Conservation (phyloP, 371 early-diverging fungal species). For the Dichotomocladium elegans region DNA sequence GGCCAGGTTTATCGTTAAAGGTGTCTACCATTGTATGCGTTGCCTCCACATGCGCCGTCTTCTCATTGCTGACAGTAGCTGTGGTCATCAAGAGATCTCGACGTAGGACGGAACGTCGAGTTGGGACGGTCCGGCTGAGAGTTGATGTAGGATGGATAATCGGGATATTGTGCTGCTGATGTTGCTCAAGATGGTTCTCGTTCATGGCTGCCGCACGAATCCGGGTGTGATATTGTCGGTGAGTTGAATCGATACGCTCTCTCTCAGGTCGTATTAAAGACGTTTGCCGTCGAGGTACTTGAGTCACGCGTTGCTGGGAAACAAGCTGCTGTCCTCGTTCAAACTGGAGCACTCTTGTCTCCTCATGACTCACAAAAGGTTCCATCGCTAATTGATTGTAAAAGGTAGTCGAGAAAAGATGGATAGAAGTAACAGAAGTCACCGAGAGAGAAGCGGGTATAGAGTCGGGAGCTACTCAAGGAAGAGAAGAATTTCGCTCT, state of each 20-base stretch:
- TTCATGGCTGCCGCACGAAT: conserved; percentile 21
- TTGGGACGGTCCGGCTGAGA: conserved; percentile 1
- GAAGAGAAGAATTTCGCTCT: no score
- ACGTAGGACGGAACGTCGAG: conserved; percentile 15
- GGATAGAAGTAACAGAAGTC: conserved; percentile 11
- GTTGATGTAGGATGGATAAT: conserved; percentile 1
- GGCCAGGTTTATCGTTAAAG: conserved; percentile 1
- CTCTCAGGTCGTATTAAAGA: conserved; percentile 62
- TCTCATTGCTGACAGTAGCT: background rate
- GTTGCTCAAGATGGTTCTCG: conserved; percentile 42
- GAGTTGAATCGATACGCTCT: conserved; percentile 42
- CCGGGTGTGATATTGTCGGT: conserved; percentile 44
- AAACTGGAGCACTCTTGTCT: no score
- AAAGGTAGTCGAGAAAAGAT: no score
- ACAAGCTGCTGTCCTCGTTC: conserved; percentile 12
- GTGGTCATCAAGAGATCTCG: conserved; percentile 9
- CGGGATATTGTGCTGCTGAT: conserved; percentile 8
- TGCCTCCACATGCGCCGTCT: background rate
- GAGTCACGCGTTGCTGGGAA: background rate
- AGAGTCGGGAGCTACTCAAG: no score
- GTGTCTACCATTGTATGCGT: no score
- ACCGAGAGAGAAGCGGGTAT: no score
- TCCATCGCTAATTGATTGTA: no score
- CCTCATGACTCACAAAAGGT: no score
- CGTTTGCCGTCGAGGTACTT: conserved; percentile 31